Base-by-base conservation (phyloP, 139 green algal species). In the Chlorella sp. region DNA sequence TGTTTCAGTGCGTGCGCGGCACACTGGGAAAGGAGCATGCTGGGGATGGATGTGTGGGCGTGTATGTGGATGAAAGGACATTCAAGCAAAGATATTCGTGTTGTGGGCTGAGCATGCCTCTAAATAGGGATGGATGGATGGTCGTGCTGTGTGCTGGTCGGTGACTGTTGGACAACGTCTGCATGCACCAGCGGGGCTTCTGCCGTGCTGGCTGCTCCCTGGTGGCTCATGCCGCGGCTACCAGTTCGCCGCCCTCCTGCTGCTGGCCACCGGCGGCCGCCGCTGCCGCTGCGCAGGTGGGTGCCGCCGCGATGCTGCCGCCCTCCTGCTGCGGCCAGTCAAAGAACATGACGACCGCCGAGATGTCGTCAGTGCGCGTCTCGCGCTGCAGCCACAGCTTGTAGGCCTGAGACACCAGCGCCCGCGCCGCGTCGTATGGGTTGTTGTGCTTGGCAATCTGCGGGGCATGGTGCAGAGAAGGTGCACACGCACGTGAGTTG, bases 281-380 rank as follows among this genome's bases (percentile, higher is more conserved):
- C 20, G 38, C 44, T 19, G 69, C 73, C 26, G 43, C 41, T 40
- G 72, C 73, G 26, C 19, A 60, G 8, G 64, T 16, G 68, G 36
- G 26, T 43, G 68, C 22, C 68, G 36, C 9, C 36, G 48, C 20
- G 6, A 4, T 4, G 28, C 43, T 58, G 72, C 72, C 43, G 30
- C 43, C 65, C 44, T 64, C 40, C 38, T 58, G 22, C 58, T 54
- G 20, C 51, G 24, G 11, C 60, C 78, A 80, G 41, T 90, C 76
- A 32, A 98, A 88, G 76, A 93, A 85, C 16, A 98, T 81, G 38
- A 98, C 84, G 19, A 97, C 92, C 68, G 94, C 93, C 68, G 96
- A 97, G 90, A 99, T 98, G 90, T 99, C 96, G 84, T 99, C 97
- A 0, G 95, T 98, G 46, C 97, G 91, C 2, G 93, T 95, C 83